Base-by-base conservation (phyloP, 257 asterid genomes). In the Petrea volubilis region DNA sequence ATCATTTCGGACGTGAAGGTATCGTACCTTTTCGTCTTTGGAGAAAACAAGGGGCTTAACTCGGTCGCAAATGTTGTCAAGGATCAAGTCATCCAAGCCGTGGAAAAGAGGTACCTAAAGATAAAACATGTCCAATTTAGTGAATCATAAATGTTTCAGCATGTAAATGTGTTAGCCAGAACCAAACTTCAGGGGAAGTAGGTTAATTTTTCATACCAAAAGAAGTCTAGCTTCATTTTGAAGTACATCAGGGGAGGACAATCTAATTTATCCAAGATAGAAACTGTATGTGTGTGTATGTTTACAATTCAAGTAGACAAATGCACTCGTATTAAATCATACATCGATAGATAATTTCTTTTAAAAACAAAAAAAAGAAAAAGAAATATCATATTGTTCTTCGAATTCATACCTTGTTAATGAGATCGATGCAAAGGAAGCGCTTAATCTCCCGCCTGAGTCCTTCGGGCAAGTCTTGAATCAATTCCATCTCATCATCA, bases 401-500 rank as follows among this genome's bases (percentile, higher is more conserved):
- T 7, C 23, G 3, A 60, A 25, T 8, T 10, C 1, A 2, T 59
- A 92, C 97, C 97, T 90, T 90, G 46, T 82, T 93, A 21, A 95
- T 69, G 2, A 92, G 84, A 61, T 92, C 97, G 0, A 95, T 89
- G 79, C 99, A 95, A 58, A 92, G 91, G 67, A 87, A 90, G 15
- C 99, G 98, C 68, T 95, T 95, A 40, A 92, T 92, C 62, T 95
- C 99, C 44, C 99, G 78, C 62, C 99, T 87, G 13, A 95, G 97
- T 46, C 99, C 99, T 56, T 95, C 94, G 0, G 99, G 99, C 2
- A 95, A 78, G 78, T 92, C 96, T 64, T 78, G 71, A 52, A 95
- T 83, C 20, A 92, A 53, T 59, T 88, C 97, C 92, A 86, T 86
- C 85, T 95, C 99, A 55, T 95, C 96, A 20, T 95, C 91, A 3